These are phyloP conservation scores for Fusarium illudens DNA, from an alignment of 2,329 filamentous ascomycete genomes.

Conservation along the genomic window DNA sequence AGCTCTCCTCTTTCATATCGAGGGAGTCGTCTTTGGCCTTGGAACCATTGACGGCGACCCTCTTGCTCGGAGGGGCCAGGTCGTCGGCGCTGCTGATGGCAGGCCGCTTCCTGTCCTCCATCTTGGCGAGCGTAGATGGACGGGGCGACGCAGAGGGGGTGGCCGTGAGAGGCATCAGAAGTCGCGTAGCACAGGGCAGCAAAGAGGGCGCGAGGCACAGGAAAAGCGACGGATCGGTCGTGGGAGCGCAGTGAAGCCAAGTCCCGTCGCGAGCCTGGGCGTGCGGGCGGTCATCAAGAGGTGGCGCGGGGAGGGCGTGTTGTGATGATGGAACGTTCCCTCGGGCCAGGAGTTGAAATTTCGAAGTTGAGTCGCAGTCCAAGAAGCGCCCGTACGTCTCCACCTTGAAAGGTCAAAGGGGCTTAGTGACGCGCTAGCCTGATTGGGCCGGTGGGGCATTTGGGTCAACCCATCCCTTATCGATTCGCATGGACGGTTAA, in stretches of 20 bases:
- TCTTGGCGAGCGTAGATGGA: slow-evolving; percentile 88
- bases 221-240: slow-evolving; percentile 42
- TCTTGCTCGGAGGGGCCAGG: slow-evolving; percentile 87
- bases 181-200: slow-evolving; percentile 45
- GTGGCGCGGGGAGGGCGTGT: slow-evolving; percentile 44
- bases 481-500: slow-evolving; percentile 48
- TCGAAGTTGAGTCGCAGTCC: slow-evolving; percentile 54
- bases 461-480: slow-evolving; percentile 43
- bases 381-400: slow-evolving; percentile 46
- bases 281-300: slow-evolving; percentile 49
- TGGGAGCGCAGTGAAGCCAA: slow-evolving; percentile 46
- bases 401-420: slow-evolving; percentile 48
- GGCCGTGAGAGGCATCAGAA: slow-evolving; percentile 90
- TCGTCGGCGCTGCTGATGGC: slow-evolving; percentile 83
- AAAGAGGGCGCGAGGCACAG: slow-evolving; percentile 54
- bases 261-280: slow-evolving; percentile 46
- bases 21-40: slow-evolving; percentile 64
- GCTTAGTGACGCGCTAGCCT: slow-evolving; percentile 49
- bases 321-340: slow-evolving; percentile 47
- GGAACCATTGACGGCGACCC: slow-evolving; percentile 86
- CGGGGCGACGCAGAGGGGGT: slow-evolving; percentile 73
- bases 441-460: slow-evolving; percentile 30
- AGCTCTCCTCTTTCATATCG: slow-evolving; percentile 67
- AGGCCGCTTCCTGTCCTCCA: slow-evolving; percentile 99
- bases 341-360: slow-evolving; percentile 55